Conservation (phyloP, 345 rosid species). For the Lepidium africanum region DNA sequence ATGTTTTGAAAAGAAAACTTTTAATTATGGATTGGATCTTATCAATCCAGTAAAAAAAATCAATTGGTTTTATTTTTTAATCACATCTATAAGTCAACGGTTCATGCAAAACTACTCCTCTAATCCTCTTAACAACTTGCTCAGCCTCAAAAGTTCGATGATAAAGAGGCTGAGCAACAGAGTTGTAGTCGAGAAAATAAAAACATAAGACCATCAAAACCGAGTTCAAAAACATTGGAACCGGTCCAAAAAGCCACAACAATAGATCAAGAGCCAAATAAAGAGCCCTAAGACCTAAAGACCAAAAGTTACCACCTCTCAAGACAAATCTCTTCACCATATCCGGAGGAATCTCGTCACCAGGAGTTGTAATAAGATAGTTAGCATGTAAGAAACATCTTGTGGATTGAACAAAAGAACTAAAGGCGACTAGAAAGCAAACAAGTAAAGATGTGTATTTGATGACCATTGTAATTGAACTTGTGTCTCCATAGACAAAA, state of each 20-base stretch:
- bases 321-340: slow-evolving; percentile 36
- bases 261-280: slow-evolving; percentile 60
- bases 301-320: slow-evolving; percentile 74
- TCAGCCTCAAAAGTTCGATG: slow-evolving; percentile 25
- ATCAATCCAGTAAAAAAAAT: not conserved
- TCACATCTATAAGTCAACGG: slow-evolving; percentile 19
- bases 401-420: slow-evolving; percentile 64
- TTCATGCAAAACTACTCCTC: slow-evolving; percentile 22
- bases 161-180: slow-evolving; percentile 43
- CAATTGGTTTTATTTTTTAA: not conserved
- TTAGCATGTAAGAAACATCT: slow-evolving; percentile 59
- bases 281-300: slow-evolving; percentile 57
- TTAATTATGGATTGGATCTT: no score
- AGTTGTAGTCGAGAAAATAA: slow-evolving; percentile 40
- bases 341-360: slow-evolving; percentile 30
- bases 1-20: no score
- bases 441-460: slow-evolving; percentile 56
- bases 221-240: slow-evolving; percentile 63
- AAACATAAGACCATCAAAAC: slow-evolving; percentile 39
- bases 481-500: slow-evolving; percentile 53
- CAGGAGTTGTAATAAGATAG: slow-evolving; percentile 54
- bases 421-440: slow-evolving; percentile 58
- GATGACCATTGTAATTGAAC: slow-evolving; percentile 44
- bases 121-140: slow-evolving; percentile 23
- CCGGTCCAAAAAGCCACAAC: slow-evolving; percentile 80